phyloP scores from a whole-genome alignment of 1,284 basidiomycete species.

The Puccinia hordei region DNA sequence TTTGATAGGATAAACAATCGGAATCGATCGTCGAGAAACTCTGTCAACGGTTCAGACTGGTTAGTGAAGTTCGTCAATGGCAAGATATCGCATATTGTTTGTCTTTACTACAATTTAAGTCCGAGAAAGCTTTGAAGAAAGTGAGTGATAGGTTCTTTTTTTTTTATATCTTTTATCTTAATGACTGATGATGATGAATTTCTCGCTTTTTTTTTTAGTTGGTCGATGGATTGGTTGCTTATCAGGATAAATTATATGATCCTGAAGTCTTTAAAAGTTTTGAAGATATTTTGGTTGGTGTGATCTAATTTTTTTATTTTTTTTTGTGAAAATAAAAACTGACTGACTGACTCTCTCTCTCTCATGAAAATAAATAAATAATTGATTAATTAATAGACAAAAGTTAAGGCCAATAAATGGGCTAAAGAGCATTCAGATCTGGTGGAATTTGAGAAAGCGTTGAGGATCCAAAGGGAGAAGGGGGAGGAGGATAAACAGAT shows the following conservation, averaged over 20 bases:
- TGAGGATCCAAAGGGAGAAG: constrained; percentile 30
- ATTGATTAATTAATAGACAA: background rate
- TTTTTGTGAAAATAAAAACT: too few relatives aligned
- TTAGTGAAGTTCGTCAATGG: constrained; percentile 90
- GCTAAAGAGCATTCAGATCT: constrained; percentile 45
- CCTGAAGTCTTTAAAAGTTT: constrained; percentile 79
- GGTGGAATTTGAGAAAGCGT: constrained; percentile 43
- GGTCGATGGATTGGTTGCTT: constrained; percentile 68
- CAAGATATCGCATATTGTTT: constrained; percentile 95
- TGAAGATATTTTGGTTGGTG: constrained; percentile 75
- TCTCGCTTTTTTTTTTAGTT: constrained; percentile 22
- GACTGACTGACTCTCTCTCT: too few relatives aligned
- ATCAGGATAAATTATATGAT: constrained; percentile 94
- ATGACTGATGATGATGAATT: too few relatives aligned
- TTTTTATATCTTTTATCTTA: too few relatives aligned
- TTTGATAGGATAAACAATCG: constrained; percentile 76
- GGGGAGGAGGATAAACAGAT: constrained; percentile 34
- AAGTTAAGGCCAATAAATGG: constrained; percentile 47
- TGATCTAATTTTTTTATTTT: too few relatives aligned
- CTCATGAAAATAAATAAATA: background rate
- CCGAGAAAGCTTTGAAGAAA: constrained; percentile 92
- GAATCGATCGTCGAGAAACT: constrained; percentile 92
- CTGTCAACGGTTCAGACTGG: constrained; percentile 86
- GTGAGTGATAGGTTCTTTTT: constrained; percentile 73
- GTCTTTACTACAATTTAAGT: constrained; percentile 92